Percentiles rank a stretch among this genome's conserved stretches.
Conservation (phyloP, 169 alveolate genomes). For the Ichthyophthirius multifiliis region DNA sequence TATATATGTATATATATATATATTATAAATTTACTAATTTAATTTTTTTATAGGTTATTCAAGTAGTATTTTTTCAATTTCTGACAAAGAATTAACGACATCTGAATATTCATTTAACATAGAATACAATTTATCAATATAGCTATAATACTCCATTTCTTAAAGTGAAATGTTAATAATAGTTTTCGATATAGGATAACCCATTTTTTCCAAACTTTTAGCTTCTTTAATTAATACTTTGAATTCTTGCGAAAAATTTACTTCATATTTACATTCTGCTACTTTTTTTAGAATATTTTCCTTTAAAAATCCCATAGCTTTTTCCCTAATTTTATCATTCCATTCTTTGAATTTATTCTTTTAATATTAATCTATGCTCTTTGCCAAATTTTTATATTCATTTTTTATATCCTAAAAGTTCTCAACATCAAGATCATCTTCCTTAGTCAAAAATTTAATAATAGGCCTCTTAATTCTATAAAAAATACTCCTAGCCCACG, state of each 20-base stretch:
- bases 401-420: slow-evolving; percentile 58
- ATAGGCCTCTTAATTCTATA: slow-evolving; percentile 90
- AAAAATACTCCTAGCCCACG: slow-evolving; percentile 90
- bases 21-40: slow-evolving; percentile 43
- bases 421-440: slow-evolving; percentile 55
- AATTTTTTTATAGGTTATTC: slow-evolving; percentile 63
- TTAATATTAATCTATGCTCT: slow-evolving; percentile 70
- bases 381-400: slow-evolving; percentile 77
- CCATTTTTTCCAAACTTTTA: slow-evolving; percentile 86
- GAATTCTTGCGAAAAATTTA: slow-evolving; percentile 85
- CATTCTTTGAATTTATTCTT: slow-evolving; percentile 71
- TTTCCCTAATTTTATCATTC: slow-evolving; percentile 62
- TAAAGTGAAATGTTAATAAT: slow-evolving; percentile 91
- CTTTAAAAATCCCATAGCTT: slow-evolving; percentile 69
- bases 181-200: slow-evolving; percentile 87
- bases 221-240: slow-evolving; percentile 91
- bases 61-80: slow-evolving; percentile 82
- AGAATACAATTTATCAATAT: slow-evolving; percentile 83
- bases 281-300: slow-evolving; percentile 57
- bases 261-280: slow-evolving; percentile 73
- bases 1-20: background rate
- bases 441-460: slow-evolving; percentile 83
- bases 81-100: slow-evolving; percentile 82
- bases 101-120: slow-evolving; percentile 85
- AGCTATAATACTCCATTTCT: slow-evolving; percentile 87